Percentiles rank a stretch among this genome's conserved stretches.
phyloP scores from a whole-genome alignment of 768 basidiomycete genomes.

The Heimioporus sp. region DNA sequence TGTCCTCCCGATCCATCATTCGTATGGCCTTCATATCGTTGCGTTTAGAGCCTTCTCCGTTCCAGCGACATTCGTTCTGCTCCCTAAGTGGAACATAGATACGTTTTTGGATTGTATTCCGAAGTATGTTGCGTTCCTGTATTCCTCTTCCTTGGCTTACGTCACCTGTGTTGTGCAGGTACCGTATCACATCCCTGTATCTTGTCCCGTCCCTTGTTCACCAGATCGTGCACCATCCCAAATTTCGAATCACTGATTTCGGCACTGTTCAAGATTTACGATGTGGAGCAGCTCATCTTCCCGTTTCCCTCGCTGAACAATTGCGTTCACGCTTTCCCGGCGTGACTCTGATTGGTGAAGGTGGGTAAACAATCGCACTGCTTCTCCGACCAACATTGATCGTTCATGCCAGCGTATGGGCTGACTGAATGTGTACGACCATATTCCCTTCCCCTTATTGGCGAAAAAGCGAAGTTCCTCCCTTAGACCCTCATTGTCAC shows the following conservation, averaged over 20 bases:
- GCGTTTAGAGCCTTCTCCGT: slow-evolving; percentile 46
- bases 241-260: slow-evolving; percentile 46
- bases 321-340: slow-evolving; percentile 37
- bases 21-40: slow-evolving; percentile 33
- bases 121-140: slow-evolving; percentile 41
- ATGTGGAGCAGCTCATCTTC: slow-evolving; percentile 68
- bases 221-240: slow-evolving; percentile 58
- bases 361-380: slow-evolving; percentile 30
- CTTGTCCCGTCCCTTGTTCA: slow-evolving; percentile 65
- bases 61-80: slow-evolving; percentile 49
- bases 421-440: slow-evolving; percentile 63
- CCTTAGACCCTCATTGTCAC: slow-evolving; percentile 56
- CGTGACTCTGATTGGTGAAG: slow-evolving; percentile 41
- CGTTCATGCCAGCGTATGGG: slow-evolving; percentile 54
- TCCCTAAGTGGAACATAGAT: slow-evolving; percentile 62
- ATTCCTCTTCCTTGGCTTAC: not conserved
- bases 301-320: slow-evolving; percentile 48
- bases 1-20: slow-evolving; percentile 35
- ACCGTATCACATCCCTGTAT: slow-evolving; percentile 46
- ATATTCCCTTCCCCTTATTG: not conserved
- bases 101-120: slow-evolving; percentile 50
- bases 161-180: slow-evolving; percentile 36
- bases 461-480: not conserved
- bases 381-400: slow-evolving; percentile 2
- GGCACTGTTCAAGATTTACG: slow-evolving; percentile 43